Base-by-base conservation (phyloP, 768 basidiomycete genomes). In the Boletus vinaceobasis region DNA sequence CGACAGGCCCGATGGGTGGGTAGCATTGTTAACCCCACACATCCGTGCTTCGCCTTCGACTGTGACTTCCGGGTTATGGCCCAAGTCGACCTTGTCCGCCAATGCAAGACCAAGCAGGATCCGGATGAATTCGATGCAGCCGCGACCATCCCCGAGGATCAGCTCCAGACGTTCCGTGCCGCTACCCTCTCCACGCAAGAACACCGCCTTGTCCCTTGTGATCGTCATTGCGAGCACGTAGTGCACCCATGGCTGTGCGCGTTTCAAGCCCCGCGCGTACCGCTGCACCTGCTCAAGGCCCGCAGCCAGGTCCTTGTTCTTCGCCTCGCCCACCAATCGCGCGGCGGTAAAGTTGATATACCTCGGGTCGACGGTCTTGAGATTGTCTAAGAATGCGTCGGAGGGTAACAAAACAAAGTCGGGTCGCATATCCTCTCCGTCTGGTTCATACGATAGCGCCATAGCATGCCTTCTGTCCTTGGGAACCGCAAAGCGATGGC, bases 391-490 rank as follows among this genome's bases (percentile, higher is more conserved):
- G 33, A 33, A 33, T 33, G 33, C 33, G 33, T 33, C 33, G 1
- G 13, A 13, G 1, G 57, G 62, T 17, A 23, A 23, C 23, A 23
- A 23, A 23, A 23, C 23, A 23, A 23, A 23, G 23, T 23, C 23
- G 23, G 23, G 59, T 9, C 49, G 43, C 35, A 60, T 44, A 21
- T 48, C 44, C 19, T 51, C 44, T 7, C 49, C 39, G 36, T 57
- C 50, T 4, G 43, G 17, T 17, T 52, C 55, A 4, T 55, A 60
- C 4, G 53, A 47, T 14, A 62, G 50, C 5, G 51, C 50, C 13
- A 59, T 14, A 1, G 56, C 52, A 6, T 39, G 45, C 21, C 26
- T 23, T 23, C 4, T 23, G 23, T 23, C 23, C 23, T 23, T 23
- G 23, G 23, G 23, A 23, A 23, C 23, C 23, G 23, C 23, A 23